Evolutionary conservation across 106 monocot species (phyloP), one percentile per base, ranked within the genome.

Genomic region (Hemerocallis citrina): DNA sequence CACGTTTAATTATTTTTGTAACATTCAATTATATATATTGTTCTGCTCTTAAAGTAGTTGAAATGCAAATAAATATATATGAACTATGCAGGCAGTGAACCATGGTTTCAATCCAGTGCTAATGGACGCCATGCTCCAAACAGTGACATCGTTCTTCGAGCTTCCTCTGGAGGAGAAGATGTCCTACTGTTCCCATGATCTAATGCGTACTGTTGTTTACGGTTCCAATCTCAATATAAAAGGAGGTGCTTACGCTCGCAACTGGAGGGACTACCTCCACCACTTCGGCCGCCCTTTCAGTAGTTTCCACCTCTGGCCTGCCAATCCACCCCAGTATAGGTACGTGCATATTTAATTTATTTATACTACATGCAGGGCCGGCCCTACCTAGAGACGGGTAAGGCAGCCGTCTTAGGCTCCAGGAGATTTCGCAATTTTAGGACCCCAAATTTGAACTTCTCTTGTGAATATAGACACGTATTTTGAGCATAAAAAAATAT

Each of bases 251-350:
- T 14, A 35, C 22, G 57, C 57, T 20, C 57, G 20, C 2, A 16
- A 57, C 8, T 57, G 57, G 57, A 17, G 57, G 15, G 57, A 57
- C 9, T 57, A 35, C 29, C 57, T 57, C 5, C 33, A 21, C 7
- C 57, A 57, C 6, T 57, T 5, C 36, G 17, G 57, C 20, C 57
- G 57, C 4, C 57, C 57, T 2, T 21, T 37, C 8, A 31, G 29
- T 20, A 37, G 21, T 21, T 3, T 35, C 21, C 36, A 37, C 3
- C 57, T 57, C 20, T 57, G 57, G 57, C 57, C 57, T 1, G 12
- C 35, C 36, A 35, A 57, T 11, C 57, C 57, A 3, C 27, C 57
- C 13, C 3, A 11, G 4, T 57, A 57, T 36, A 57, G 57, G 57
- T 50, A 50, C 7, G 12, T 5, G 17, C 6, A 21, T 5, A 21